Conservation (phyloP, 768 basidiomycete species). For the Tylopilus sp. region DNA sequence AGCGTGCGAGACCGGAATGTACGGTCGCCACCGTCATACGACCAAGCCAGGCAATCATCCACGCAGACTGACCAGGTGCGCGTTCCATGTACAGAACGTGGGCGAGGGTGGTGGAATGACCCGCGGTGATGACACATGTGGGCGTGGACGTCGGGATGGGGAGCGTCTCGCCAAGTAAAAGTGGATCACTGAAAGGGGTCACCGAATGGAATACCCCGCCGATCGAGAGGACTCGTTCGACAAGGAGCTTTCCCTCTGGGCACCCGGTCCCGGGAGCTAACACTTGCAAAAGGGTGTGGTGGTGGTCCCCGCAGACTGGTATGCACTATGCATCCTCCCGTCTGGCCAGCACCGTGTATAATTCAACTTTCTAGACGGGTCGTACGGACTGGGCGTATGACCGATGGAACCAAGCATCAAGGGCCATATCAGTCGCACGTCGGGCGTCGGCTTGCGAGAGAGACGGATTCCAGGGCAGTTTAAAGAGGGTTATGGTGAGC, state of each 20-base stretch:
- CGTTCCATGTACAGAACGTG: constrained; percentile 11
- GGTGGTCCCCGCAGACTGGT: neutral
- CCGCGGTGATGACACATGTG: neutral
- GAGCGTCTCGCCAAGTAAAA: neutral
- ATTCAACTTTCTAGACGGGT: too few relatives aligned
- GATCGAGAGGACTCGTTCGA: constrained; percentile 17
- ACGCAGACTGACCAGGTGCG: constrained; percentile 1
- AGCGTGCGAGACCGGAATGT: constrained; percentile 14
- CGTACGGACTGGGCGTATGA: too few relatives aligned
- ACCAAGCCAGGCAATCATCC: too few relatives aligned
- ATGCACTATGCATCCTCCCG: neutral
- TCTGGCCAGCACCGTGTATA: constrained; percentile 3
- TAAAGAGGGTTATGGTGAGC: too few relatives aligned
- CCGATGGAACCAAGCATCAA: too few relatives aligned
- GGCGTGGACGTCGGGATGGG: constrained; percentile 13
- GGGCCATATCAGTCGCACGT: too few relatives aligned
- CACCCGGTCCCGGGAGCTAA: neutral
- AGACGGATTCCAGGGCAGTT: too few relatives aligned
- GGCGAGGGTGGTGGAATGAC: neutral
- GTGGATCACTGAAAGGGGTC: neutral
- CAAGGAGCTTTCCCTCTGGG: neutral
- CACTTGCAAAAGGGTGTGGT: constrained; percentile 10
- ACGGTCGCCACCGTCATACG: constrained; percentile 5
- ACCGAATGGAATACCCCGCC: constrained; percentile 4
- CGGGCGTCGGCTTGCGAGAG: too few relatives aligned